Evolutionary conservation across 2,329 filamentous ascomycete species (phyloP), one percentile per base, ranked within the genome.

Genomic region (Sporothrix pseudoabietina): DNA sequence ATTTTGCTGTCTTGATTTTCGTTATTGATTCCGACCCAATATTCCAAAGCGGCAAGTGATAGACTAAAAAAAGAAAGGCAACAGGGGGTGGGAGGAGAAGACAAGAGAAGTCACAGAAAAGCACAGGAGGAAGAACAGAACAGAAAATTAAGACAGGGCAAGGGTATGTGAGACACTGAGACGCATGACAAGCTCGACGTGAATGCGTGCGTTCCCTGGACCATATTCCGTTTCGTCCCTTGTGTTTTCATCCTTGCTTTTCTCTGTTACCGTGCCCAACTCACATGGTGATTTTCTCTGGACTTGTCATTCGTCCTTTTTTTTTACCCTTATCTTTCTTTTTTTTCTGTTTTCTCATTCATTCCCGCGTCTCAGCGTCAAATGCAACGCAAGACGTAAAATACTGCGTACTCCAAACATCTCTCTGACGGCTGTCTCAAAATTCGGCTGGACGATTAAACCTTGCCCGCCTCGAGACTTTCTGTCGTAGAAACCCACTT

Each of bases 81-180:
- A 41, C 32, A 63, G 19, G 19, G 54, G 57, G 30, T 61, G 32
- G 19, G 14, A 66, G 61, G 30, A 47, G 12, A 66, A 66, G 47
- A 47, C n/a, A 47, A 35, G 8, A 35, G 35, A 35, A 35, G 35
- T 2, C 35, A 66, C 26, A 26, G n/a, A 14, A 65, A 47, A 19
- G 61, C 19, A 22, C 39, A 19, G 7, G 7, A 57, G 57, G 59
- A 61, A n/a, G 26, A 61, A 8, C 19, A 16, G n/a, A 9, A 54
- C 6, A 22, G 14, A 59, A 61, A 61, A 8, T 35, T 47, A 44
- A 61, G 8, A 59, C 26, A 39, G 19, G 61, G 59, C 19, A 65
- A 66, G 47, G 32, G 44, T 52, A 26, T n/a, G 70, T 71, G 70
- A 71, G 57, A 71, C 71, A 47, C 52, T 71, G 70, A 71, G 57